A percentile compares a stretch with the other conserved stretches of the same genome.
phyloP scores from a whole-genome alignment of 202 grass and related monocot species.

The Saccharum hybrid region DNA sequence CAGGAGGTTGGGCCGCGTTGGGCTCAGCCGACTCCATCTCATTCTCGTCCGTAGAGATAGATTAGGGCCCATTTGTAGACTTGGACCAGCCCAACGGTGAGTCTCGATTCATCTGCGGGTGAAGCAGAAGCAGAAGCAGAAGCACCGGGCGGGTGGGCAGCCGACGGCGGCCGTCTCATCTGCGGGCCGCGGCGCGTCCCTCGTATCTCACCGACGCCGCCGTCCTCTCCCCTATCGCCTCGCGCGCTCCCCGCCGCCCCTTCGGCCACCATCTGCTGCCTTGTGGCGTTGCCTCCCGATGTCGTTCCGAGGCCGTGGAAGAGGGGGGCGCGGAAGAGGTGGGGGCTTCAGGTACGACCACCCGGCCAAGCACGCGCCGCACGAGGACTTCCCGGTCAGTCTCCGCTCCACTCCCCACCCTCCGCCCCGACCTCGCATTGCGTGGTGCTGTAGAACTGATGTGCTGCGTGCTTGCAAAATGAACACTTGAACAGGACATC shows the following conservation, averaged over 20 bases:
- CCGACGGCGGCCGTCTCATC: not conserved
- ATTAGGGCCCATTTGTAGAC: not conserved
- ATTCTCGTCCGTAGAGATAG: not conserved
- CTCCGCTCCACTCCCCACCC: not conserved
- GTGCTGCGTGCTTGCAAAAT: not conserved
- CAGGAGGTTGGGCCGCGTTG: not conserved
- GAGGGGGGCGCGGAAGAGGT: conserved; percentile 50
- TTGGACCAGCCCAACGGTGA: too few species aligned
- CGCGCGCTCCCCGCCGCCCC: not conserved
- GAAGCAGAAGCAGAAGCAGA: too few species aligned
- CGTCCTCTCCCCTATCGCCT: not conserved
- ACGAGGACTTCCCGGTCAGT: conserved; percentile 71
- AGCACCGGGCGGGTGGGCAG: too few species aligned
- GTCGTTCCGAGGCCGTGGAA: conserved; percentile 66
- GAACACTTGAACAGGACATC: conserved; percentile 55
- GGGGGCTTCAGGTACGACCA: conserved; percentile 29
- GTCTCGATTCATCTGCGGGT: too few species aligned
- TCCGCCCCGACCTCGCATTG: not conserved
- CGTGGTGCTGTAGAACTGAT: not conserved
- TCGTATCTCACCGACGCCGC: not conserved
- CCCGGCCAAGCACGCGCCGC: conserved; percentile 51
- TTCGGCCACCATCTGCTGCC: not conserved
- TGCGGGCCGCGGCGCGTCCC: not conserved
- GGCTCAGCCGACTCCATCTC: not conserved
- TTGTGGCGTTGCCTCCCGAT: conserved; percentile 35